These are phyloP conservation scores for Aaosphaeria arxii DNA, from an alignment of 2,329 filamentous ascomycete genomes.

Conservation along the genomic window DNA sequence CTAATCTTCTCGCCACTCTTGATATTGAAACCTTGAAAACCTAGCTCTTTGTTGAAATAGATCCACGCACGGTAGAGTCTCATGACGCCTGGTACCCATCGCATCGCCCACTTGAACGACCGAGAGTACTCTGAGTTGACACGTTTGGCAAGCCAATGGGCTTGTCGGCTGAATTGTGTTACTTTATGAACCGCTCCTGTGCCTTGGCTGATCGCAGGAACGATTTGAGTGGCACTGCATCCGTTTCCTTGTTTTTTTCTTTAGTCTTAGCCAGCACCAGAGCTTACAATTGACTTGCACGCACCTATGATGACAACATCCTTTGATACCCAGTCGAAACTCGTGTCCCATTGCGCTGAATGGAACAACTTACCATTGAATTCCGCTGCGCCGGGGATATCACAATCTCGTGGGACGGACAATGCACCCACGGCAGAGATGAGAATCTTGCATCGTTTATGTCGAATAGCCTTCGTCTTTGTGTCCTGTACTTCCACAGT, in stretches of 20 bases:
- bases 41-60: slow-evolving; percentile 44
- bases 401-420: slow-evolving; percentile 31
- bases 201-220: slow-evolving; percentile 43
- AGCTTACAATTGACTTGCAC: neutral
- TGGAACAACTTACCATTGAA: slow-evolving; percentile 41
- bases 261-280: neutral
- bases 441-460: slow-evolving; percentile 22
- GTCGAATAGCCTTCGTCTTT: slow-evolving; percentile 15
- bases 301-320: slow-evolving; percentile 19
- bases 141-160: slow-evolving; percentile 49
- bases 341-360: slow-evolving; percentile 43
- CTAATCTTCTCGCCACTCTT: slow-evolving; percentile 37
- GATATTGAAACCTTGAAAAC: slow-evolving; percentile 43
- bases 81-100: slow-evolving; percentile 46
- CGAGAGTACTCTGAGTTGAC: slow-evolving; percentile 42
- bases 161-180: slow-evolving; percentile 50
- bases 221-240: slow-evolving; percentile 49
- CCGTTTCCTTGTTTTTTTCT: slow-evolving; percentile 39
- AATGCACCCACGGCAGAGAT: slow-evolving; percentile 25
- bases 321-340: slow-evolving; percentile 47
- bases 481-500: slow-evolving; percentile 21
- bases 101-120: slow-evolving; percentile 44
- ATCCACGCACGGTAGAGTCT: slow-evolving; percentile 43
- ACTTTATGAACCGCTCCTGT: slow-evolving; percentile 37
- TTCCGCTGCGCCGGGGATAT: slow-evolving; percentile 44